Evolutionary conservation across 2,329 filamentous ascomycete species (phyloP), one percentile per base, ranked within the genome.

Genomic region (Aureobasidium leucospermi): DNA sequence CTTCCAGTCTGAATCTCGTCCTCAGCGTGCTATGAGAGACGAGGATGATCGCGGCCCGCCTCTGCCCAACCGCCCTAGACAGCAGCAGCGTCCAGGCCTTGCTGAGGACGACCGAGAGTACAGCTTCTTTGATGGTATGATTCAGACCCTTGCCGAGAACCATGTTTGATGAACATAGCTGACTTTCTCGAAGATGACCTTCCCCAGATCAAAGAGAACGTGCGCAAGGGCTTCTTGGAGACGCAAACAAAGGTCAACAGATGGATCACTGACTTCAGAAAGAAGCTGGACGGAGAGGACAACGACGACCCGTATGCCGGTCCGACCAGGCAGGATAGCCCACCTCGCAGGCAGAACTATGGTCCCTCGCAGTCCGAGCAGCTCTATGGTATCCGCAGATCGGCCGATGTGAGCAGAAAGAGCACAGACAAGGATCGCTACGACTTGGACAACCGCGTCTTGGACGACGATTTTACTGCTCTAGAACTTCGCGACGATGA

Each of bases 221-320:
- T 99, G 66, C 88, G 87, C 70, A 95, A 97, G 76, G 94, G 94
- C 4, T 99, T 99, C 75, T 69, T 91, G 59, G 92, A 99, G 70
- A 97, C 94, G 1, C 94, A 97, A 76, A 86, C 84, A 59, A 95
- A 89, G 70, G 89, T 99, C 67, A 97, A 96, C 76, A 83, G 84
- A 52, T 97, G 93, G 92, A 90, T 99, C 67, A 88, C 84, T 53
- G 91, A 85, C 63, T 79, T 99, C 71, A 94, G 90, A 77, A 97
- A 97, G 82, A 90, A 87, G 73, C 83, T 99, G 36, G 92, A 97
- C 68, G 93, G 94, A 51, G 55, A 58, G 3, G 90, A 94, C 64
- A 89, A 91, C 60, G 83, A 87, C 58, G 83, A 86, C 58, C 82
- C 83, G 42, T 80, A 82, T 58, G 61, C 63, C 3, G 65, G 66